Conservation (phyloP, 164 flowering plant species). For the Chloranthus sessilifolius region DNA sequence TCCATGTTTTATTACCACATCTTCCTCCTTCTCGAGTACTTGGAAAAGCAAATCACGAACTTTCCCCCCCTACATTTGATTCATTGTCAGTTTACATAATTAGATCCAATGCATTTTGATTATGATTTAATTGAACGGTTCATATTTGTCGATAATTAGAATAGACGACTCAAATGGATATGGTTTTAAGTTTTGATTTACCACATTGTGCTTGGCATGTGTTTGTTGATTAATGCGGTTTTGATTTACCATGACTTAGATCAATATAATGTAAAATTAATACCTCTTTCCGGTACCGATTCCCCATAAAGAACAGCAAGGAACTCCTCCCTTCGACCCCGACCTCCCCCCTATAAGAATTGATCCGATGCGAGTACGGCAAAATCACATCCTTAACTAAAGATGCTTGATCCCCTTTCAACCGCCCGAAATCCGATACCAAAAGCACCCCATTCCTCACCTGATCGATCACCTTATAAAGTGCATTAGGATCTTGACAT, state of each 20-base stretch:
- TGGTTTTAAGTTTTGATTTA: too few species aligned
- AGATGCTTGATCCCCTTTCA: constrained; percentile 70
- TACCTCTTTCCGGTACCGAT: constrained; percentile 91
- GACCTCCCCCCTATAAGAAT: constrained; percentile 53
- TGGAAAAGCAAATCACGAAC: constrained; percentile 87
- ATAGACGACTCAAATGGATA: too few species aligned
- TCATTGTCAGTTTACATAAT: constrained; percentile 5
- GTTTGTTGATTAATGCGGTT: too few species aligned
- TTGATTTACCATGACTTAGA: too few species aligned
- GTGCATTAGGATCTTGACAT: constrained; percentile 91
- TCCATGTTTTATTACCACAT: constrained; percentile 85
- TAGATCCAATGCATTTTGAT: too few species aligned
- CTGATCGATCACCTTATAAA: constrained; percentile 64
- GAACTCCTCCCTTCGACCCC: constrained; percentile 58
- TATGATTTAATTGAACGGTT: too few species aligned
- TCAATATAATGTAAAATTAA: not conserved
- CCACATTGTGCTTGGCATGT: too few species aligned
- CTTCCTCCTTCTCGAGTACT: constrained; percentile 70
- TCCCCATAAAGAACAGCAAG: constrained; percentile 91
- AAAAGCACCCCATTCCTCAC: constrained; percentile 75
- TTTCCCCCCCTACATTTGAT: constrained; percentile 75
- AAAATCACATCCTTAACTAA: constrained; percentile 84
- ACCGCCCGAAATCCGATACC: constrained; percentile 89
- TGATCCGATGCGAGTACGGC: constrained; percentile 89
- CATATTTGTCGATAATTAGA: too few species aligned